Evolutionary conservation across 805 yeast genomes (phyloP).

Genomic region (Hanseniaspora occidentalis): DNA sequence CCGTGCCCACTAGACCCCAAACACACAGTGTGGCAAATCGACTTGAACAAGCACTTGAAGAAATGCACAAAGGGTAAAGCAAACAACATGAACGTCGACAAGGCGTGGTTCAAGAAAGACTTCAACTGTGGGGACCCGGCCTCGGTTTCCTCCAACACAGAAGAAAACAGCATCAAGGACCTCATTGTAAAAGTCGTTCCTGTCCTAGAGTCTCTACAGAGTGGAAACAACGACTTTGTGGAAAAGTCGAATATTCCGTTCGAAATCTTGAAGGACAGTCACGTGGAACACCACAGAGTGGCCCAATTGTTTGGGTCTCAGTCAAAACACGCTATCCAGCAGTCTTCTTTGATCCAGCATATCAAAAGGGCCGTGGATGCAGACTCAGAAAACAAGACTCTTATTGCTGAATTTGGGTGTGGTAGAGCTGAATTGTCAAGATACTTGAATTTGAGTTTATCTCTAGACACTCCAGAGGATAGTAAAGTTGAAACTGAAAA

Average conservation of each 20-base stretch:
- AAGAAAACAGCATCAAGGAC: conserved; percentile 6
- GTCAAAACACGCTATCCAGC: conserved; percentile 70
- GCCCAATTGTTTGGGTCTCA: conserved; percentile 34
- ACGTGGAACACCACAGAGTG: conserved; percentile 30
- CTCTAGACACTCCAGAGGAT: background rate
- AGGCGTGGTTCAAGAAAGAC: conserved; percentile 41
- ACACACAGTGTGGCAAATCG: conserved; percentile 58
- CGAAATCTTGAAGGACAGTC: conserved; percentile 16
- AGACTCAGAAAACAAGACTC: conserved; percentile 10
- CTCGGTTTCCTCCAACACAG: background rate
- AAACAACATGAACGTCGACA: conserved; percentile 19
- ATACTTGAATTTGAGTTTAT: conserved; percentile 29
- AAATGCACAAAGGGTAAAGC: conserved; percentile 44
- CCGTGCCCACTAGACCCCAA: conserved; percentile 69
- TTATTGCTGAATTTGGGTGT: conserved; percentile 75
- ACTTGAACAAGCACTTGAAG: conserved; percentile 40
- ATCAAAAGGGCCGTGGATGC: conserved; percentile 25
- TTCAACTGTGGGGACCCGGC: conserved; percentile 27
- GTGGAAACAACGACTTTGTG: too few species aligned
- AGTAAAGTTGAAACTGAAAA: too few species aligned
- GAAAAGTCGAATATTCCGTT: too few species aligned
- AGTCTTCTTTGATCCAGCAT: conserved; percentile 66
- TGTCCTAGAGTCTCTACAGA: too few species aligned
- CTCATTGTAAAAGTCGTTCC: conserved; percentile 21
- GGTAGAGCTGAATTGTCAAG: conserved; percentile 80